A percentile compares a stretch with the other conserved stretches of the same genome.
Evolutionary conservation across 1,284 basidiomycete genomes (phyloP).

Genomic region (Ceratobasidium sp.): DNA sequence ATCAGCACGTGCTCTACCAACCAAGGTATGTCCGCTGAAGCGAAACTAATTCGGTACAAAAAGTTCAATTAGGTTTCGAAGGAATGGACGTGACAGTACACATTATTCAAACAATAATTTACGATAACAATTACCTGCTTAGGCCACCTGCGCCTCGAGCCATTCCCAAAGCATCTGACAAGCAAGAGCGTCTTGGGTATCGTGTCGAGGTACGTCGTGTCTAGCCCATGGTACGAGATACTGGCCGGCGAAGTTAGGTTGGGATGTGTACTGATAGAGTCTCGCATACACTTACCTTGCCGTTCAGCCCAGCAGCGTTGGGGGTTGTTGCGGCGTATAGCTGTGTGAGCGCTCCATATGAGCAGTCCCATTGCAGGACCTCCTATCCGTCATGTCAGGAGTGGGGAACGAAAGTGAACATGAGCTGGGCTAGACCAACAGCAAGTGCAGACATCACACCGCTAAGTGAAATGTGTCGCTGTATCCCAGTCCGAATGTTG

Average conservation of each 20-base stretch:
- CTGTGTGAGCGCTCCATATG: conserved; percentile 42
- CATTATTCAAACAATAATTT: conserved; percentile 5
- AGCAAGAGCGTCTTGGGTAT: conserved; percentile 49
- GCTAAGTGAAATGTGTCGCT: not conserved
- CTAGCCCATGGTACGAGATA: conserved; percentile 45
- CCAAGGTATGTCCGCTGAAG: no score
- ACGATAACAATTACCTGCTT: not conserved
- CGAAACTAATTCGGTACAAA: no score
- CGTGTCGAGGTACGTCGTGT: conserved; percentile 31
- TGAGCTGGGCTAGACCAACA: not conserved
- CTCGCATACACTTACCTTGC: conserved; percentile 37
- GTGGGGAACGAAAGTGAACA: not conserved
- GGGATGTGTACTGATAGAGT: no score
- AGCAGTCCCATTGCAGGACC: conserved; percentile 26
- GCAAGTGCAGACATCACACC: conserved; percentile 11
- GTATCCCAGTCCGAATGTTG: conserved; percentile 29
- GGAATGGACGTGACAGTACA: no score
- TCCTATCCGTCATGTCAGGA: conserved; percentile 10
- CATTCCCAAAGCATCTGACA: conserved; percentile 57
- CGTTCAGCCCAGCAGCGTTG: conserved; percentile 40
- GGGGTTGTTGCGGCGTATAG: conserved; percentile 43
- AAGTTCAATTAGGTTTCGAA: no score
- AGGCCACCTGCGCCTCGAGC: conserved; percentile 55
- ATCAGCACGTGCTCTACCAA: no score
- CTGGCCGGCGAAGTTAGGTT: not conserved